Evolutionary conservation across 1,284 basidiomycete genomes (phyloP).

Genomic region (Boletus sp.): DNA sequence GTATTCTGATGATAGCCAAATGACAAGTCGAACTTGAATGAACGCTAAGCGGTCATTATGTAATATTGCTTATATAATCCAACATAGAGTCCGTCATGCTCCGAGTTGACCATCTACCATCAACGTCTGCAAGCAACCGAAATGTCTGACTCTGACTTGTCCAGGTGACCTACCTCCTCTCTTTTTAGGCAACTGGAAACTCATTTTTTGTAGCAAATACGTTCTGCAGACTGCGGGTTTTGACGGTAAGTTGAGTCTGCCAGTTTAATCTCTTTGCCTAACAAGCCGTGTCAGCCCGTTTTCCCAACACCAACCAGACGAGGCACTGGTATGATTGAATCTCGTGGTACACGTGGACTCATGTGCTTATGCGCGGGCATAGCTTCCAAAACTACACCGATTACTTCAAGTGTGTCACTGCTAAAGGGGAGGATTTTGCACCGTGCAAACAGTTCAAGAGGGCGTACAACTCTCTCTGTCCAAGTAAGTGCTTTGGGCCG

Average conservation of each 20-base stretch:
- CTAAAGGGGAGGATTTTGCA: conserved; percentile 96
- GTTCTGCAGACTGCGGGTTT: conserved; percentile 84
- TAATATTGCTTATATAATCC: conserved; percentile 28
- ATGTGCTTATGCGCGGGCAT: conserved; percentile 8
- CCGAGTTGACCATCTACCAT: conserved; percentile 36
- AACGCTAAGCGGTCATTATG: background rate
- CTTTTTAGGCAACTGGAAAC: background rate
- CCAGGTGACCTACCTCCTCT: conserved; percentile 45
- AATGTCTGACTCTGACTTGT: conserved; percentile 63
- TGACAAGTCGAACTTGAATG: no score
- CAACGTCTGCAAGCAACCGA: conserved; percentile 24
- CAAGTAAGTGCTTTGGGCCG: conserved; percentile 67
- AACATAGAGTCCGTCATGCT: conserved; percentile 36
- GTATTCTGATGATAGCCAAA: background rate
- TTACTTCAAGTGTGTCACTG: conserved; percentile 96
- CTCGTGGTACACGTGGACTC: background rate
- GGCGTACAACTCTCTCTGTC: conserved; percentile 96
- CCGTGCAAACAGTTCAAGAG: conserved; percentile 99
- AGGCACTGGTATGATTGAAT: conserved; percentile 75
- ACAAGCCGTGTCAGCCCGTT: conserved; percentile 61
- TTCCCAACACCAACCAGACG: conserved; percentile 96
- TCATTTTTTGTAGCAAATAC: conserved; percentile 60
- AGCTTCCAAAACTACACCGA: conserved; percentile 97
- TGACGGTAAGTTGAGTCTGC: conserved; percentile 56
- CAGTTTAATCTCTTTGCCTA: conserved; percentile 5